Evolutionary conservation across 495 filamentous ascomycete species (phyloP), one percentile per base, ranked within the genome.

Genomic region (Penicillium dipodomyicola): DNA sequence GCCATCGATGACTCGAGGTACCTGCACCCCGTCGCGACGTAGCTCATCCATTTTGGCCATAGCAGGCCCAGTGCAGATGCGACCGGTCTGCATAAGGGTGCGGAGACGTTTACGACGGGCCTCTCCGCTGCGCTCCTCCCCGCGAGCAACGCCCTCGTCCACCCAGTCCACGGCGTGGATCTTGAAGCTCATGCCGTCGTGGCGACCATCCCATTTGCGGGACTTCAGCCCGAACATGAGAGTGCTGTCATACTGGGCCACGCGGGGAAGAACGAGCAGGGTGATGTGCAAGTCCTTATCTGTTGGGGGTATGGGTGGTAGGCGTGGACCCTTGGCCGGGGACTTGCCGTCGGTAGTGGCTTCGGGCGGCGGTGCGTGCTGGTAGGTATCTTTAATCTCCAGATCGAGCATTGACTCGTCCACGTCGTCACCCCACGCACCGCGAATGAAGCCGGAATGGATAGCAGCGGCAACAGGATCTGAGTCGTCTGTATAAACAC

Each of bases 401-500:
- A 93, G 72, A 40, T 88, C 88, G 3, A 93, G 77, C 69, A 93
- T 74, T 19, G 78, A 77, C n/a, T 71, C 67, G 57, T 87, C 83
- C 3, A 93, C 85, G 40, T 90, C 88, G 1, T 89, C 83, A 17
- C 84, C 81, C 87, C 91, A 96, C 57, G 89, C 90, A 25, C 93
- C 94, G 10, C 88, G 84, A 55, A 98, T 87, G 82, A 88, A 97
- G 9, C 95, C 95, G 14, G 86, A 84, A 70, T 98, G 94, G 54
- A 97, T 94, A 54, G 93, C 91, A 4, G 92, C 92, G 0, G 92
- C 95, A 47, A 98, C 80, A 5, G 91, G 83, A 67, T 98, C 95
- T 0, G 91, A 96, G 73, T 98, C 95, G 62, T 97, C 95, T 0
- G 92, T 96, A 69, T 98, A 97, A 6, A 97, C 79, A 19, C 92